Base-by-base conservation (phyloP, 2,329 filamentous ascomycete species). In the Pseudogymnoascus sp. region DNA sequence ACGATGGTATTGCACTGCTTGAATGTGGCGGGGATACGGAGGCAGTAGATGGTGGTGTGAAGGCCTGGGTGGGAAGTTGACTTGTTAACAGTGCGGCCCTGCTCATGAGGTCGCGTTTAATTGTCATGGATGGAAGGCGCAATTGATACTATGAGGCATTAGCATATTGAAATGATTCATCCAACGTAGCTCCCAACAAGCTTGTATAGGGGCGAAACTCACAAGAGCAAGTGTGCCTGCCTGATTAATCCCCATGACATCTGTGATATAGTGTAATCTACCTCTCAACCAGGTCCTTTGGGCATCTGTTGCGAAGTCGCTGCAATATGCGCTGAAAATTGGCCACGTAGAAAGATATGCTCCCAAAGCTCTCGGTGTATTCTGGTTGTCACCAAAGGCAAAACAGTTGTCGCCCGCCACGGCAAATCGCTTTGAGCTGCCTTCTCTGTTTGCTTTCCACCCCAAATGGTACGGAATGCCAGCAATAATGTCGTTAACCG, bases 301-400 rank as follows among this genome's bases (percentile, higher is more conserved):
- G 10, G 79, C 76, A 66, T 85, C 83, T 3, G 83, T 85, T 5
- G 79, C 75, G 66, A 83, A 85, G 72, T 87, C 84, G 67, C 84
- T 81, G 33, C 78, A 78, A 63, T 79, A 76, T 41, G 83, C 72
- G 64, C 78, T 81, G 9, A 80, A 78, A 42, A 87, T 72, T 12
- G 84, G 83, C 82, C 83, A 86, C 1, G 81, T 82, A 15, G 84
- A 70, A 64, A 85, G 84, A 67, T 84, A 84, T 0, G 82, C 84
- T 0, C 81, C 81, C 13, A 86, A 72, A 2, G 79, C 80, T 70
- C 84, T 85, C 13, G 76, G 75, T 3, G 51, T 63, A 29, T 73
- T 73, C 48, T 79, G 74, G 39, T 83, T 79, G 17, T 81, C 74
- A 17, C 80, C 81, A 65, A 78, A 81, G 1, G 74, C 77, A 67